Evolutionary conservation across 495 filamentous ascomycete genomes (phyloP).

Genomic region (Neurospora tetrasperma): DNA sequence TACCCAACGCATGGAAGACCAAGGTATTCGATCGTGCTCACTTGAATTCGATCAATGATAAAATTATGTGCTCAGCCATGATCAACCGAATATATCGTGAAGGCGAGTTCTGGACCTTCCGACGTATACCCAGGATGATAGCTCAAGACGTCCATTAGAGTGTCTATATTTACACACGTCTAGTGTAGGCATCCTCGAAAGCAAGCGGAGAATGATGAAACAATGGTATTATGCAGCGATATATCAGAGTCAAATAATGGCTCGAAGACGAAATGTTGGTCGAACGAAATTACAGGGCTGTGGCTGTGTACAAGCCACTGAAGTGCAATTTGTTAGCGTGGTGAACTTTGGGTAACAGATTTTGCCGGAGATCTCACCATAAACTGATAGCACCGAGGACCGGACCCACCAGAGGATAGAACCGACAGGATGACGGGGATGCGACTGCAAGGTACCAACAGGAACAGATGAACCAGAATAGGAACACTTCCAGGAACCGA

Average conservation of each 20-base stretch:
- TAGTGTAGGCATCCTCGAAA: background rate
- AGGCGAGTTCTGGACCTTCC: background rate
- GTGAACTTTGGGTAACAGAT: background rate
- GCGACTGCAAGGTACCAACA: background rate
- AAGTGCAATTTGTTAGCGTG: background rate
- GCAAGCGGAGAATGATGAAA: background rate
- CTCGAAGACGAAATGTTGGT: background rate
- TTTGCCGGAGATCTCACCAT: background rate
- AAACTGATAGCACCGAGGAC: background rate
- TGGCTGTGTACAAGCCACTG: background rate
- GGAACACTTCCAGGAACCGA: background rate
- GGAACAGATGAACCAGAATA: background rate
- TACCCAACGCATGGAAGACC: background rate
- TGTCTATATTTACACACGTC: background rate
- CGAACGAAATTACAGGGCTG: background rate
- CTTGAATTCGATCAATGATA: background rate
- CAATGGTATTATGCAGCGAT: background rate
- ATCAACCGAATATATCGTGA: background rate
- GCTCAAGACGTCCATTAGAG: background rate
- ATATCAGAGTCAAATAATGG: background rate
- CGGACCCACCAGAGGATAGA: background rate
- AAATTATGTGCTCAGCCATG: background rate
- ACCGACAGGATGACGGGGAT: background rate
- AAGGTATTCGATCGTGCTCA: background rate
- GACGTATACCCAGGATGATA: background rate